phyloP scores from a whole-genome alignment of 345 rosid genomes.

The Tarenaya hassleriana region DNA sequence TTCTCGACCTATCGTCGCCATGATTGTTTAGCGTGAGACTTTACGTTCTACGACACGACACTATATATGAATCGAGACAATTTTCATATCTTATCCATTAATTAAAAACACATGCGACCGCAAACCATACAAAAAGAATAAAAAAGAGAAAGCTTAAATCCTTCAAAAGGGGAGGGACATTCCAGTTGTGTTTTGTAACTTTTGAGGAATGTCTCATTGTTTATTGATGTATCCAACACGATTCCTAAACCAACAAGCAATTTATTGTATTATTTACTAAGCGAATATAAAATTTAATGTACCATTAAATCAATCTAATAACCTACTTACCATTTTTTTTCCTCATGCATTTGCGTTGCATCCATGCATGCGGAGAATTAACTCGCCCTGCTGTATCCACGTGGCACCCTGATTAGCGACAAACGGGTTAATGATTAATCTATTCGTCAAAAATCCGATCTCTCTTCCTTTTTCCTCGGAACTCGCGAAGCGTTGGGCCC shows the following conservation, averaged over 20 bases:
- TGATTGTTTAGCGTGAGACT: constrained; percentile 10
- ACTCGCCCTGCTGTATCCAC: constrained; percentile 26
- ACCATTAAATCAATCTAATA: constrained; percentile 18
- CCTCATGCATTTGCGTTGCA: constrained; percentile 19
- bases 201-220: constrained; percentile 51
- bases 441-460: constrained; percentile 29
- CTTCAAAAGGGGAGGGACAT: constrained; percentile 33
- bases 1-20: constrained; percentile 18
- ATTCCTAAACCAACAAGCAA: constrained; percentile 26
- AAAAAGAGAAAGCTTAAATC: constrained; percentile 22
- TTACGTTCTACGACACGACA: no score
- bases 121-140: constrained; percentile 28
- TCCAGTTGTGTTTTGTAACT: constrained; percentile 88
- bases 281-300: constrained; percentile 8
- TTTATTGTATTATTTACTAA: constrained; percentile 13
- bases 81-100: no score
- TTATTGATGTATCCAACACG: constrained; percentile 31
- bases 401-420: constrained; percentile 45
- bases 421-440: constrained; percentile 16
- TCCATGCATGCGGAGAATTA: constrained; percentile 38
- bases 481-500: constrained; percentile 42
- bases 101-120: no score
- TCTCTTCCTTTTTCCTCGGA: constrained; percentile 30
- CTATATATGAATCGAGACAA: no score
- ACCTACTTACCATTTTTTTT: constrained; percentile 22